A percentile compares a stretch with the other conserved stretches of the same genome.
These are phyloP conservation scores for Juglanconis sp. DNA, from an alignment of 2,329 filamentous ascomycete species.

Conservation along the genomic window DNA sequence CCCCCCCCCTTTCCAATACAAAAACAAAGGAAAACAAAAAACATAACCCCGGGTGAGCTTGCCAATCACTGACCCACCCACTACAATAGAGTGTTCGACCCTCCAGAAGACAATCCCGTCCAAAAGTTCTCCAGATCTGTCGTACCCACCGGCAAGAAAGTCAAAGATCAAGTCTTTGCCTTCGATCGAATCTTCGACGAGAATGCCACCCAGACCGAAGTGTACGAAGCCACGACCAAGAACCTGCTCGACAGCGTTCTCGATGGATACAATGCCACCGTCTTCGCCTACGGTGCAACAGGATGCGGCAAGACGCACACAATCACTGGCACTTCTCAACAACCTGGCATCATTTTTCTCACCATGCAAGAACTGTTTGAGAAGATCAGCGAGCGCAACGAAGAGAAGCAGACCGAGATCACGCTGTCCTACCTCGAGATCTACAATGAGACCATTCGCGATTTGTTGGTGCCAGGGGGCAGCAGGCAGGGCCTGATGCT, in stretches of 20 bases:
- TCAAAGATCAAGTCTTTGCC: conserved; percentile 96
- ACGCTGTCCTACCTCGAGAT: conserved; percentile 96
- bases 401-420: conserved; percentile 85
- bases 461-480: conserved; percentile 81
- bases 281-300: conserved; percentile 96
- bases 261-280: conserved; percentile 97
- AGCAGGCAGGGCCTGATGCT: conserved; percentile 85
- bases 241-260: conserved; percentile 89
- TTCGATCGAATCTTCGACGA: conserved; percentile 98
- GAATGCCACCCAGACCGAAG: conserved; percentile 84
- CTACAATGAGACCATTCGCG: conserved; percentile 98
- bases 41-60: background rate
- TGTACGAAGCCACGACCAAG: conserved; percentile 91
- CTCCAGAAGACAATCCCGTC: conserved; percentile 89
- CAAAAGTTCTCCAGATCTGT: conserved; percentile 83
- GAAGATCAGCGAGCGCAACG: conserved; percentile 80
- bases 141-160: conserved; percentile 79
- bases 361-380: conserved; percentile 99
- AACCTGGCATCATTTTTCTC: conserved; percentile 96
- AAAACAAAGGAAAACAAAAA: no score
- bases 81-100: conserved; percentile 79
- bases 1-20: background rate
- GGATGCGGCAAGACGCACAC: conserved; percentile 99
- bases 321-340: conserved; percentile 85
- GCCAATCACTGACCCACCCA: conserved; percentile 21